A percentile compares a stretch with the other conserved stretches of the same genome.
phyloP scores from a whole-genome alignment of 306 rosid genomes.

The Cucumis cinereus region DNA sequence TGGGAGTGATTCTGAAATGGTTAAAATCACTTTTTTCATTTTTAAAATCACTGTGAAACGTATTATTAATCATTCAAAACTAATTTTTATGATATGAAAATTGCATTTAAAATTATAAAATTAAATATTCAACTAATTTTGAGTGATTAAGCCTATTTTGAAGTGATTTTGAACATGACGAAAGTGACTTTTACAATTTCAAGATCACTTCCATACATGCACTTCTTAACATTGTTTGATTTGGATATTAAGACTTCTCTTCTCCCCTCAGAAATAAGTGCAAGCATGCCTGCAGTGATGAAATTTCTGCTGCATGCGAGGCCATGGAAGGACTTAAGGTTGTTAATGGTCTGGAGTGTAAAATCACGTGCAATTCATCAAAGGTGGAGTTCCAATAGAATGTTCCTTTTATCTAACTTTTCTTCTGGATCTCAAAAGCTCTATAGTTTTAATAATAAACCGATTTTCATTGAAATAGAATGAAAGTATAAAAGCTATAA shows the following conservation, averaged over 20 bases:
- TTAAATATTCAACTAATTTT: too few relatives aligned
- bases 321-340: slow-evolving; percentile 71
- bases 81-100: too few relatives aligned
- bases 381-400: slow-evolving; percentile 35
- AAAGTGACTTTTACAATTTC: too few relatives aligned
- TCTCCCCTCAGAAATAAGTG: slow-evolving; percentile 53
- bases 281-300: slow-evolving; percentile 38
- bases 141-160: too few relatives aligned
- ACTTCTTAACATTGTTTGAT: neutral
- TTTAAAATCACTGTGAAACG: too few relatives aligned
- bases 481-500: neutral
- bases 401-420: neutral
- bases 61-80: too few relatives aligned
- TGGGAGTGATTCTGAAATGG: too few relatives aligned
- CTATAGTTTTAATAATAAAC: neutral
- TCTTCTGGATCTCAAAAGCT: neutral
- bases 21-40: too few relatives aligned
- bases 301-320: slow-evolving; percentile 39
- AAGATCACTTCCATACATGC: too few relatives aligned
- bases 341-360: slow-evolving; percentile 89
- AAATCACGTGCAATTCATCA: slow-evolving; percentile 83
- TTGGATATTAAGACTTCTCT: neutral
- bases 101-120: too few relatives aligned
- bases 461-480: neutral
- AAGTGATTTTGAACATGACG: too few relatives aligned